Evolutionary conservation across 2,329 filamentous ascomycete species (phyloP).

Genomic region (Exophiala aquamarina): DNA sequence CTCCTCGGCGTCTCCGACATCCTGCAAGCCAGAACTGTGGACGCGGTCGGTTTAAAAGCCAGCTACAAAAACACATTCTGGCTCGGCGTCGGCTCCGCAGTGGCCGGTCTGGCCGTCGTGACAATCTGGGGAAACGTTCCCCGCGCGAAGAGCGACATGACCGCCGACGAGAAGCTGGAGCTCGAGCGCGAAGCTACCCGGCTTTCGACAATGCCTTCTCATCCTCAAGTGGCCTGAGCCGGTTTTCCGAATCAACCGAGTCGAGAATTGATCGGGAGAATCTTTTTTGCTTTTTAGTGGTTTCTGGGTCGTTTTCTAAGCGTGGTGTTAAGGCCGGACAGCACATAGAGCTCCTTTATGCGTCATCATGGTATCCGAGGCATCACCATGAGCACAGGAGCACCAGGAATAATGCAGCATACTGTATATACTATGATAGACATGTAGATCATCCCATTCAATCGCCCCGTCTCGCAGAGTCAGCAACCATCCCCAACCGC

Average conservation of each 20-base stretch:
- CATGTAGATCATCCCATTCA: too few species aligned
- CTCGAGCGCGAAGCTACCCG: conserved; percentile 25
- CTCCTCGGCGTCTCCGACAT: conserved; percentile 71
- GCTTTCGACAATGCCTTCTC: conserved; percentile 3
- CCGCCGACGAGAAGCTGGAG: conserved; percentile 54
- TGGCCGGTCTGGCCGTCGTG: conserved; percentile 53
- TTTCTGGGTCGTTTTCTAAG: too few species aligned
- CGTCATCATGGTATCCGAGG: too few species aligned
- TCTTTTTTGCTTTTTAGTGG: too few species aligned
- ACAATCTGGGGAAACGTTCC: conserved; percentile 54
- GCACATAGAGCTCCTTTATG: neutral
- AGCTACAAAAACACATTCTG: conserved; percentile 59
- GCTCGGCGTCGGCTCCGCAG: conserved; percentile 61
- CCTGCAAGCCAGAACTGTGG: conserved; percentile 48
- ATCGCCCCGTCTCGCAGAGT: too few species aligned
- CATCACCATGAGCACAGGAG: too few species aligned
- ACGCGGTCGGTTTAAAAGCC: conserved; percentile 40
- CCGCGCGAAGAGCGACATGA: conserved; percentile 58
- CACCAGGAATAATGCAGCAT: too few species aligned
- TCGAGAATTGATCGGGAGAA: too few species aligned
- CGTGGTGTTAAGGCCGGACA: neutral
- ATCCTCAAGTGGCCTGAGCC: too few species aligned
- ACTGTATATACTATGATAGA: too few species aligned
- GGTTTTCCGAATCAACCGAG: too few species aligned
- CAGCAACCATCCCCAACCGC: too few species aligned